These are phyloP conservation scores for Orbilia javanica DNA, from an alignment of 2,329 filamentous ascomycete genomes.

Conservation along the genomic window DNA sequence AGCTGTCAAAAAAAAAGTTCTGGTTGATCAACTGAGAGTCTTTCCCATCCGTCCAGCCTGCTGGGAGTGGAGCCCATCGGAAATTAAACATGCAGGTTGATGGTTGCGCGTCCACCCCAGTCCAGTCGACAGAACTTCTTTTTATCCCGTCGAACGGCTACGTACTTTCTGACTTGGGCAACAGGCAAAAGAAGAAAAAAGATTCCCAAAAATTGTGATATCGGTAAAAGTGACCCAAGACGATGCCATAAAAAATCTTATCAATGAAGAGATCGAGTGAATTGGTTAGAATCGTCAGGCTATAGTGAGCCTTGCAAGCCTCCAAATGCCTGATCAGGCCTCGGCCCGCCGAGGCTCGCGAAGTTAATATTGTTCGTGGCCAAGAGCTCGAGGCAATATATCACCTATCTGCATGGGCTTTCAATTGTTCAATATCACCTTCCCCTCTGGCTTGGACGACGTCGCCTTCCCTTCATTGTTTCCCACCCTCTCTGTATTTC, in stretches of 20 bases:
- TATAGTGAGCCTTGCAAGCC: not conserved
- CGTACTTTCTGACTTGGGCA: not conserved
- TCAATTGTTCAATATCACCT: conserved; percentile 23
- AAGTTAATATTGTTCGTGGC: not conserved
- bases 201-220: too few species aligned
- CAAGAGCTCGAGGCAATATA: conserved; percentile 5
- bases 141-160: not conserved
- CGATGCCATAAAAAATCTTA: not conserved
- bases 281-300: conserved; percentile 8
- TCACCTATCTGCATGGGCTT: not conserved
- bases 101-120: conserved; percentile 28
- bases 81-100: conserved; percentile 47
- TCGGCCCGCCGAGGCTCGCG: conserved; percentile 40
- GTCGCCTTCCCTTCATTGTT: conserved; percentile 25
- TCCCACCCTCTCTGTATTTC: not conserved
- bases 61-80: conserved; percentile 41
- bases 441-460: not conserved
- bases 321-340: conserved; percentile 37
- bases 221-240: conserved; percentile 31
- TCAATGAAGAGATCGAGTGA: not conserved
- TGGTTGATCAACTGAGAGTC: conserved; percentile 7
- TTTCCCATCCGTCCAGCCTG: conserved; percentile 26
- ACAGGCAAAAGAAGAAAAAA: conserved; percentile 25
- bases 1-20: conserved; percentile 42
- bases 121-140: not conserved